Evolutionary conservation across 2,329 filamentous ascomycete species (phyloP), one percentile per base, ranked within the genome.

Genomic region (Daldinia sp.): DNA sequence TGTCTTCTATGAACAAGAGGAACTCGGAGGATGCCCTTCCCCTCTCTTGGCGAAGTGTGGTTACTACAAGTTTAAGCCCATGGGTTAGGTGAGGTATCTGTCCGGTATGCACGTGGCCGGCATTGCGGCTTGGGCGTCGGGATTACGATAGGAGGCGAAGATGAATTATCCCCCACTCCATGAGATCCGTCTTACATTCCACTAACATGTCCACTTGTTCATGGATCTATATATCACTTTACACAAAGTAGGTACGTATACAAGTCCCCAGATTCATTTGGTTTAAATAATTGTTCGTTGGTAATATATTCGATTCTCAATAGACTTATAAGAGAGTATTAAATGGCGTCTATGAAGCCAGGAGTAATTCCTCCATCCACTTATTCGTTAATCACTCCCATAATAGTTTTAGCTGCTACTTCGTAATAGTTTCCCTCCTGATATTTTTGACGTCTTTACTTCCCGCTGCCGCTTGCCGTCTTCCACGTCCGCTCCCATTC

Each of bases 401-500:
- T 26, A 6, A 46, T 46, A 26, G 20, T 46, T 26, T 46, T 26
- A 23, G 33, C 33, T 6, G 33, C 9, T 46, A 39, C 35, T 15
- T 46, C 20, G 20, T 46, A 18, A 50, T 28, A 50, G 15, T 30
- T 50, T 30, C 10, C 20, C 15, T 26, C 12, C 20, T 5, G 20
- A 26, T 44, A n/a, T 6, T 15, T n/a, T 18, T 15, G 12, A 6
- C 4, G 37, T 35, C 7, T 37, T 41, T 30, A 64, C 1, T 54
- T 42, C 12, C 51, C 59, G 28, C 41, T n/a, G 42, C 28, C 26
- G 39, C 56, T 65, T 18, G 63, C 60, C 13, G 55, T 42, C 35
- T 71, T n/a, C 69, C 66, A 71, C 13, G 1, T 41, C 35, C 55
- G 28, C 3, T 63, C 46, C 57, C 63, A 67, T 13, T 42, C 6